phyloP scores from a whole-genome alignment of 768 basidiomycete genomes.

The Rossbeevera mucosa region DNA sequence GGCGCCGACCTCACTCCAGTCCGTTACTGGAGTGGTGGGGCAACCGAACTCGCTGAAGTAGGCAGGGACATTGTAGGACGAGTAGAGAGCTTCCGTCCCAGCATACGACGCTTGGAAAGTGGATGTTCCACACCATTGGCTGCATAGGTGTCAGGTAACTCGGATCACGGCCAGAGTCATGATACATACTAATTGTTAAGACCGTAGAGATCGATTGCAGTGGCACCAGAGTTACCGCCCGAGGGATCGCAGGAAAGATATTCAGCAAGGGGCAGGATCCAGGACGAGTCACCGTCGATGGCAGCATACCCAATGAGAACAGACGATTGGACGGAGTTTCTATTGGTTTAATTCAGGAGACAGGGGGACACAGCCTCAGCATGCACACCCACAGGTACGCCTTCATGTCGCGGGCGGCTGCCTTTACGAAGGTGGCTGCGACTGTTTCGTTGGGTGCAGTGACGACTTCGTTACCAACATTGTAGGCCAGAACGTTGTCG shows the following conservation, averaged over 20 bases:
- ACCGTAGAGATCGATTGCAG: conserved; percentile 80
- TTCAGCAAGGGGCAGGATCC: conserved; percentile 64
- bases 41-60: conserved; percentile 92
- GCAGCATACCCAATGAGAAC: conserved; percentile 82
- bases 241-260: conserved; percentile 75
- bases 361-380: neutral
- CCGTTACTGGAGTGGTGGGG: conserved; percentile 55
- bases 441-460: conserved; percentile 48
- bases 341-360: conserved; percentile 20
- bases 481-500: conserved; percentile 85
- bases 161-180: neutral
- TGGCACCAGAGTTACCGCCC: conserved; percentile 46
- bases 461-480: conserved; percentile 84
- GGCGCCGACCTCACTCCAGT: conserved; percentile 73
- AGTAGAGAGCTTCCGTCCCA: conserved; percentile 48
- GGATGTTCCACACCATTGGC: conserved; percentile 78
- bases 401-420: conserved; percentile 84
- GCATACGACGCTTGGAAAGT: conserved; percentile 56
- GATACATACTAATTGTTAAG: conserved; percentile 76
- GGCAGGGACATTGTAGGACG: conserved; percentile 68
- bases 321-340: conserved; percentile 57
- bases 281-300: conserved; percentile 65
- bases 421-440: conserved; percentile 79
- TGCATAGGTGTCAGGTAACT: conserved; percentile 29
- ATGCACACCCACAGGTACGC: conserved; percentile 66